Conservation (phyloP, 768 basidiomycete genomes). For the Lactarius hengduanensis region DNA sequence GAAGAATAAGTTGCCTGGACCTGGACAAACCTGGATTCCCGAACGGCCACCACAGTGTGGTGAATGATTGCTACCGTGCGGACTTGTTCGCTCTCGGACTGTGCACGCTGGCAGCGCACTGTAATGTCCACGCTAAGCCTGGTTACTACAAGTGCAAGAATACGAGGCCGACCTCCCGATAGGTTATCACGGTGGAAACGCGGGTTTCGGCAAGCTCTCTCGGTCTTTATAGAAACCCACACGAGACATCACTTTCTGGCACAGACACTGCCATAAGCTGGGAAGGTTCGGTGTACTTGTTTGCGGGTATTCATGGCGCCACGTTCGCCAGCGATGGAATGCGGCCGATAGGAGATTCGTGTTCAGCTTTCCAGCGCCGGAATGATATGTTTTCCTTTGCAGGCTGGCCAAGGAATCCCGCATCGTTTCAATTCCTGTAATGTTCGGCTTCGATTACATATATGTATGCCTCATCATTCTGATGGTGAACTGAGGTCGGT, state of each 20-base stretch:
- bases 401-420: background rate
- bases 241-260: background rate
- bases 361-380: background rate
- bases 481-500: constrained; percentile 1
- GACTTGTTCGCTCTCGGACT: background rate
- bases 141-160: background rate
- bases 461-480: background rate
- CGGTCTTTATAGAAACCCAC: background rate
- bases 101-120: background rate
- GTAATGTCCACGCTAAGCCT: background rate
- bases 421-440: background rate
- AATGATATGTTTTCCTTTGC: background rate
- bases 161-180: background rate
- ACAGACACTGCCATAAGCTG: background rate
- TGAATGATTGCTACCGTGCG: background rate
- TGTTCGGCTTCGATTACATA: background rate
- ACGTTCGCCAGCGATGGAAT: background rate
- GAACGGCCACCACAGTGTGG: background rate
- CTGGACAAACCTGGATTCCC: background rate
- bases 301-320: background rate
- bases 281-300: background rate
- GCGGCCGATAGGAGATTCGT: background rate
- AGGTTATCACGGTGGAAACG: background rate
- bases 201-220: background rate
- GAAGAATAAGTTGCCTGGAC: background rate